Evolutionary conservation across 2,329 filamentous ascomycete species (phyloP), one percentile per base, ranked within the genome.

Genomic region (Aspergillus sp.): DNA sequence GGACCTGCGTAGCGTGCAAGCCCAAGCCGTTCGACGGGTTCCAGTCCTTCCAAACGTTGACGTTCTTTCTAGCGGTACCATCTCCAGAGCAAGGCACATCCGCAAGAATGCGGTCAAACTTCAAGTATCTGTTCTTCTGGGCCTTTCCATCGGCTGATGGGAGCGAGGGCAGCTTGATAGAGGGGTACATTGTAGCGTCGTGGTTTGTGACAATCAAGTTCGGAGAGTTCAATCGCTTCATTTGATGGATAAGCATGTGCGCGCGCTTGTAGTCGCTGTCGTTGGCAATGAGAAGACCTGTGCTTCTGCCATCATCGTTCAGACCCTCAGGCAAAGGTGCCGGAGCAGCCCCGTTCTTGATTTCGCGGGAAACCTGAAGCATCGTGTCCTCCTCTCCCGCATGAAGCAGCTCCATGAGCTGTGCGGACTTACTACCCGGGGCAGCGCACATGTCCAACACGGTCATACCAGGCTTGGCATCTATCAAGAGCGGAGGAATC

Each of bases 121-220:
- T 96, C 48, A 98, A 81, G 66, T 95, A 97, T 53, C 79, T 76
- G 47, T 78, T 77, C 53, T 75, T 73, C 27, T 70, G 71, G 29
- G 72, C 74, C 48, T 67, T 67, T 54, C 79, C 77, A 51, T 79
- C 75, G 13, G 74, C 62, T 43, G 73, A 63, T 30, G 74, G 67
- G 4, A 75, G 72, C 9, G 82, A 70, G 12, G 84, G 83, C n/a
- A 97, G 78, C 62, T 86, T 88, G 60, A 98, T 89, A 1, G 90
- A 90, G 3, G 93, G 93, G 68, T 90, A 98, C 66, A 95, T 83
- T 5, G 90, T 96, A 34, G 93, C 93, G 67, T 98, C 93, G 71
- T 98, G 91, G 66, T 98, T 97, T 34, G 90, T 97, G 49, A 98
- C 91, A 50, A 98, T 86, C 54, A 98, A 75, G 65, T 98, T 98